Percentiles rank a stretch among this genome's conserved stretches.
These are phyloP conservation scores for Platismatia glauca DNA, from an alignment of 495 filamentous ascomycete genomes.

Conservation along the genomic window DNA sequence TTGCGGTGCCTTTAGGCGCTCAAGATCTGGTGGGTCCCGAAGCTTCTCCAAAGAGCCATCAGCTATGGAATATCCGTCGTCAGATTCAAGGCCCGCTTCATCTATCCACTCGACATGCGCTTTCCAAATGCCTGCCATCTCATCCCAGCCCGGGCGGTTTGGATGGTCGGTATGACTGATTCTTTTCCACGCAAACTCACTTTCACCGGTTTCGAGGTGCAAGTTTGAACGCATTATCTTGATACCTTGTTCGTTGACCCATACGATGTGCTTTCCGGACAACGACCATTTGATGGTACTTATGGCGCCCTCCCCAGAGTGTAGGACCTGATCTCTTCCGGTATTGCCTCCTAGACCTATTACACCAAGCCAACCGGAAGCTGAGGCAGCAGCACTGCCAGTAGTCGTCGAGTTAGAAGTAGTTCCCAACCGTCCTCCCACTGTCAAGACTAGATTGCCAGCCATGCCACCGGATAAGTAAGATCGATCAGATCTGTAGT, in stretches of 20 bases:
- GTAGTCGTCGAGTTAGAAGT: conserved; percentile 73
- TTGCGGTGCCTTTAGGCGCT: conserved; percentile 27
- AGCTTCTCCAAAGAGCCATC: conserved; percentile 32
- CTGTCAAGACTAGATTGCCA: conserved; percentile 82
- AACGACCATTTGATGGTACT: conserved; percentile 86
- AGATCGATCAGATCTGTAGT: conserved; percentile 76
- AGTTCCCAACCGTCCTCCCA: conserved; percentile 65
- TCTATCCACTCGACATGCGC: conserved; percentile 87
- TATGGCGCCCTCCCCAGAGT: conserved; percentile 87
- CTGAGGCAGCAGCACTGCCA: conserved; percentile 65
- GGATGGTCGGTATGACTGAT: conserved; percentile 85
- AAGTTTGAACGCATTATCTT: conserved; percentile 94
- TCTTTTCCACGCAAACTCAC: conserved; percentile 88
- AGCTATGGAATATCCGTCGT: conserved; percentile 38
- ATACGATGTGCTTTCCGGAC: conserved; percentile 82
- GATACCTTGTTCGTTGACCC: conserved; percentile 93
- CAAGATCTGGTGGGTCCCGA: conserved; percentile 26
- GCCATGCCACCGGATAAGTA: conserved; percentile 88
- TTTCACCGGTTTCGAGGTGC: conserved; percentile 64
- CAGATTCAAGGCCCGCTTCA: conserved; percentile 58
- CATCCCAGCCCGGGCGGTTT: conserved; percentile 72
- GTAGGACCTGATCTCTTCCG: conserved; percentile 80
- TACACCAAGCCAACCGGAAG: conserved; percentile 84
- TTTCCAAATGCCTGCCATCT: conserved; percentile 93
- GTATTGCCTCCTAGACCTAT: conserved; percentile 68